Conservation (phyloP, 1,284 basidiomycete species). For the Puccinia brachypodii region DNA sequence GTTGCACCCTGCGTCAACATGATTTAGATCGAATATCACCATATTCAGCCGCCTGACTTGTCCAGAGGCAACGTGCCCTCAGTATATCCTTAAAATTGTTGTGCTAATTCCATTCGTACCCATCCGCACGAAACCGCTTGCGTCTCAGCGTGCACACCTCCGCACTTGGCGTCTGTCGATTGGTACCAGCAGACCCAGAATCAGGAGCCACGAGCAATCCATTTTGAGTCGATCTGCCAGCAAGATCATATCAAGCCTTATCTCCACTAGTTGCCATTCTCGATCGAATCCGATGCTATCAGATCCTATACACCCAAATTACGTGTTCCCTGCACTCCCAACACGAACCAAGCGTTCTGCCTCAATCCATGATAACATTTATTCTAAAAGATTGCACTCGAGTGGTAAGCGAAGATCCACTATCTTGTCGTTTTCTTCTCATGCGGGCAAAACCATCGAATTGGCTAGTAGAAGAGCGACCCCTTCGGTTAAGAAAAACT, state of each 20-base stretch:
- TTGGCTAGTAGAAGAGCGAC: background rate
- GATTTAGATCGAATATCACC: background rate
- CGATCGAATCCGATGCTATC: background rate
- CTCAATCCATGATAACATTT: background rate
- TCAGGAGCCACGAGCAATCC: background rate
- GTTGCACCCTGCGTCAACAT: background rate
- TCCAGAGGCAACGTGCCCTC: background rate
- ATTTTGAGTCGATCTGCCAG: background rate
- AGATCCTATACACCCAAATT: constrained; percentile 5
- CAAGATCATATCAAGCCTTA: background rate
- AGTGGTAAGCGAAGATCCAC: background rate
- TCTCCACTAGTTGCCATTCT: background rate
- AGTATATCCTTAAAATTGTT: background rate
- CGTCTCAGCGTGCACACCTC: background rate
- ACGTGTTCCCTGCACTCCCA: constrained; percentile 1
- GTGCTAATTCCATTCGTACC: background rate
- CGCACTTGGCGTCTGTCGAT: background rate
- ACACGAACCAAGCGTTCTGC: constrained; percentile 1
- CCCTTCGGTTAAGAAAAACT: background rate
- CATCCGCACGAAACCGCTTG: background rate
- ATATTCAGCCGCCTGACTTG: background rate
- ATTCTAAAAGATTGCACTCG: background rate
- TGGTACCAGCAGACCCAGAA: background rate
- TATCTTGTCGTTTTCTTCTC: background rate
- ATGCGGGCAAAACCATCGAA: background rate